These are phyloP conservation scores for Hirschfeldia incana DNA, from an alignment of 345 rosid species.

Conservation along the genomic window DNA sequence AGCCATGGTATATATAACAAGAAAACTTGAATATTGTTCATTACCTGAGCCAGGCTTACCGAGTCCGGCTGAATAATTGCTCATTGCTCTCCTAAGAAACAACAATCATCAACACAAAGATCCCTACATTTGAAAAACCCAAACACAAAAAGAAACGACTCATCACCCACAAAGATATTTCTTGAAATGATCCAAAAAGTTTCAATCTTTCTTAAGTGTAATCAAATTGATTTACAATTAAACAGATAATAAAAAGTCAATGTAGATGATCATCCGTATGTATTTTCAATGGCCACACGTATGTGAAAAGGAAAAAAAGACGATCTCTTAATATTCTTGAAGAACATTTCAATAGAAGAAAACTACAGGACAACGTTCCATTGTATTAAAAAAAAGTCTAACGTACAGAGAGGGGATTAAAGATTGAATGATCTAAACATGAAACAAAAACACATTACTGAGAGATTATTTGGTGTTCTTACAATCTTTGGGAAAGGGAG, in stretches of 20 bases:
- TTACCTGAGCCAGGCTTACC: constrained; percentile 42
- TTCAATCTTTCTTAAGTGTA: neutral
- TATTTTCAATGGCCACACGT: neutral
- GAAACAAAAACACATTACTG: neutral
- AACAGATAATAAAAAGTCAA: neutral
- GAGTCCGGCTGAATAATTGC: constrained; percentile 38
- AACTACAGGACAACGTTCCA: neutral
- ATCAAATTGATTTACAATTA: neutral
- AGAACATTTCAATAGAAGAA: constrained; percentile 2
- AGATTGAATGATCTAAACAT: neutral
- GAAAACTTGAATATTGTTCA: neutral
- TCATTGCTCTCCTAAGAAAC: constrained; percentile 34
- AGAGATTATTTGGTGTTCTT: constrained; percentile 29
- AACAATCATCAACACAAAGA: constrained; percentile 29
- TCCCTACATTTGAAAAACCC: constrained; percentile 21
- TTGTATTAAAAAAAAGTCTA: no score
- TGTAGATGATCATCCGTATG: neutral
- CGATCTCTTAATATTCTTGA: neutral
- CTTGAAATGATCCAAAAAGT: neutral
- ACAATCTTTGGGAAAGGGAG: constrained; percentile 19
- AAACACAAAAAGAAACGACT: neutral
- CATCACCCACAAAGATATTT: neutral
- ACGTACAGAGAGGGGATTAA: neutral
- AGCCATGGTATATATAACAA: no score
- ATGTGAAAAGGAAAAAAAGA: neutral